Evolutionary conservation across 2,329 filamentous ascomycete species (phyloP).

Genomic region (Tolypocladium cylindrosporum): DNA sequence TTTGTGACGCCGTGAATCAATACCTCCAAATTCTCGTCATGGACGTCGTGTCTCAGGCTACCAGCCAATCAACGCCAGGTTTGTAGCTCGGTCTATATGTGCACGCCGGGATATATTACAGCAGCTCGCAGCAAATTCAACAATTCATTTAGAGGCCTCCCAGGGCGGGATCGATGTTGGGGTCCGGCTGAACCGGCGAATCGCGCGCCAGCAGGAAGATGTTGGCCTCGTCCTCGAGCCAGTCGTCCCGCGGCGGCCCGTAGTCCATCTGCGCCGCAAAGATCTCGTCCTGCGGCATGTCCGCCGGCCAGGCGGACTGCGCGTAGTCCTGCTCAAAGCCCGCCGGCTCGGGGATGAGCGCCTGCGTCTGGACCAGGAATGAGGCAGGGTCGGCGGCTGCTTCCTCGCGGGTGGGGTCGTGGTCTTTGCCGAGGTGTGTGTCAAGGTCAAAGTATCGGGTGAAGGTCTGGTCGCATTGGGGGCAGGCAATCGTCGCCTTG

Average conservation of each 20-base stretch:
- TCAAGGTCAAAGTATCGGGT: constrained; percentile 40
- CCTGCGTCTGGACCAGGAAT: constrained; percentile 11
- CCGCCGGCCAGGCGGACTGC: constrained; percentile 13
- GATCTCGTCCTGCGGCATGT: constrained; percentile 17
- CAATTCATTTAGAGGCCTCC: constrained; percentile 1
- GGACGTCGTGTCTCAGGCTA: neutral
- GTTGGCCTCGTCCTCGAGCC: constrained; percentile 33
- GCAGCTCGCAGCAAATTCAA: neutral
- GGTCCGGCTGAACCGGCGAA: constrained; percentile 10
- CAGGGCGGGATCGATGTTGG: constrained; percentile 22
- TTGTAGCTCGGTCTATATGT: neutral
- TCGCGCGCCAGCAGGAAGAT: constrained; percentile 28
- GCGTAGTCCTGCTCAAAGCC: constrained; percentile 11
- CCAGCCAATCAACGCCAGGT: neutral
- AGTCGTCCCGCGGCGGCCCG: constrained; percentile 25
- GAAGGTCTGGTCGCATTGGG: constrained; percentile 36
- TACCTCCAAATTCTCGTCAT: neutral
- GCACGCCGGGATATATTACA: neutral
- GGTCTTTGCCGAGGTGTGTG: constrained; percentile 29
- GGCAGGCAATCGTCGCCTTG: constrained; percentile 34
- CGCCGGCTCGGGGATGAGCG: constrained; percentile 8
- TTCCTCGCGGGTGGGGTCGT: constrained; percentile 4
- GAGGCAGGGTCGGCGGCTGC: constrained; percentile 10
- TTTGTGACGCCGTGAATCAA: neutral
- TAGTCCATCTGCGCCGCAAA: constrained; percentile 24